These are phyloP conservation scores for Daucus carota DNA, from an alignment of 129 eudicot species.

Conservation along the genomic window DH1_v3.0 NC_030387.2:27471001-27471500, in stretches of 20 bases:
- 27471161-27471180: conserved; percentile 33
- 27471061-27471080: conserved; percentile 33
- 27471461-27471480: too few relatives aligned
- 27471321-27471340: not conserved
- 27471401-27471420: too few relatives aligned
- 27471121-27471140: conserved; percentile 24
- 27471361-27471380: too few relatives aligned
- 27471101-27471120: conserved; percentile 19
- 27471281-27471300: not conserved
- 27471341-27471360: not conserved
- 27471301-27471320: not conserved
- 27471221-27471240: not conserved
- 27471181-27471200: conserved; percentile 26
- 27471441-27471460: too few relatives aligned
- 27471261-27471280: not conserved
- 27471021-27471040: conserved; percentile 15
- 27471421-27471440: too few relatives aligned
- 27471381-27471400: too few relatives aligned
- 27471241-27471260: not conserved
- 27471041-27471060: conserved; percentile 12
- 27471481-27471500: too few relatives aligned
- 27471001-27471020: conserved; percentile 13
- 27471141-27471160: conserved; percentile 34
- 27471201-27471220: not conserved
- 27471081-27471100: conserved; percentile 26